Percentiles rank a stretch among this genome's conserved stretches.
Conservation (phyloP, 331 rosid genomes). For the Stylosanthes scabra region DNA sequence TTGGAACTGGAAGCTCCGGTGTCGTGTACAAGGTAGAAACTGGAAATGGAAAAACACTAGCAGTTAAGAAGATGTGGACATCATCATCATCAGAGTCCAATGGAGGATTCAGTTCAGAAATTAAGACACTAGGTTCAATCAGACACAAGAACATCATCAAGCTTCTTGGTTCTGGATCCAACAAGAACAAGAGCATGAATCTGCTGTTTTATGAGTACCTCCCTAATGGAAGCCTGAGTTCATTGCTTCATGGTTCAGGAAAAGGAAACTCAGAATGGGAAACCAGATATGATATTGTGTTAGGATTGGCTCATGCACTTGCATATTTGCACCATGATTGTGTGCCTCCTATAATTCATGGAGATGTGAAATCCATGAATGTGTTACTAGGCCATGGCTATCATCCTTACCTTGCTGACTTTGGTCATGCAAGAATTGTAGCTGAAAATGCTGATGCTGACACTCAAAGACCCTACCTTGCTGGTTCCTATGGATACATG, state of each 20-base stretch:
- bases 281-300: conserved; percentile 60
- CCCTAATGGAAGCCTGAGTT: conserved; percentile 84
- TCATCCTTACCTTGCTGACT: conserved; percentile 80
- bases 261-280: conserved; percentile 82
- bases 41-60: conserved; percentile 61
- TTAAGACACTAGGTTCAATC: conserved; percentile 59
- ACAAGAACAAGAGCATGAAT: conserved; percentile 58
- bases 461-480: conserved; percentile 58
- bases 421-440: conserved; percentile 66
- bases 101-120: conserved; percentile 70
- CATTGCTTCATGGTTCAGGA: conserved; percentile 72
- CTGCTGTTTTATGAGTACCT: conserved; percentile 80
- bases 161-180: conserved; percentile 75
- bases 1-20: conserved; percentile 87
- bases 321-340: conserved; percentile 88
- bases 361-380: conserved; percentile 88
- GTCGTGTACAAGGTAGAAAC: conserved; percentile 71
- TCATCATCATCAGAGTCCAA: conserved; percentile 56
- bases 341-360: conserved; percentile 81
- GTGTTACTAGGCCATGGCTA: conserved; percentile 68
- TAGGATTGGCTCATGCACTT: conserved; percentile 84
- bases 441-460: conserved; percentile 41
- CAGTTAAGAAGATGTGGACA: conserved; percentile 86
- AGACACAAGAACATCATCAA: conserved; percentile 75
- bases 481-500: conserved; percentile 90